Base-by-base conservation (phyloP, 306 rosid genomes). In the Casuarina equisetifolia region DNA sequence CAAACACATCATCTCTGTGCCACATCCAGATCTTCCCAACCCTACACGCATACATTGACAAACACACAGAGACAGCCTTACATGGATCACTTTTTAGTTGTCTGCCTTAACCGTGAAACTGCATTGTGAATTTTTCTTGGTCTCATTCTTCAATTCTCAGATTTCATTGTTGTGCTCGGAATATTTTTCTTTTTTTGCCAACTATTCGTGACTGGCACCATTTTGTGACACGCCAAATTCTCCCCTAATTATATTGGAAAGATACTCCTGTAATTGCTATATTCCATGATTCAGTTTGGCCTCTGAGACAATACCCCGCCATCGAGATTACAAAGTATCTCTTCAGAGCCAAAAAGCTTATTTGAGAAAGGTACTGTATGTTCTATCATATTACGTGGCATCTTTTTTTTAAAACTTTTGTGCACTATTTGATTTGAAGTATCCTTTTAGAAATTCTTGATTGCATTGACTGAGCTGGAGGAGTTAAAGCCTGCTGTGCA, bases 221-320 rank as follows among this genome's bases (percentile, higher is more conserved):
- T 58, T 58, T 32, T 58, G 13, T 58, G 64, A 25, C 25, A 58
- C 20, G 36, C 16, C 6, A 58, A 25, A 25, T 2, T 8, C 25
- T 5, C 64, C 39, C 32, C 63, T 19, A 5, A 12, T 16, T 45
- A 11, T 69, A 43, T 19, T 51, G 51, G 53, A 45, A 13, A 80
- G 61, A 9, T 36, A 1, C 36, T 0, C 16, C 73, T 70, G 73
- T 58, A 63, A 74, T 16, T 64, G 10, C 38, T 53, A 69, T 71
- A 79, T 79, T 83, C 64, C 82, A 74, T 80, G 76, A 72, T 69
- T 48, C 82, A 92, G 98, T 82, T 89, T 92, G 95, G 93, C 84
- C 77, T 57, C 90, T 2, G 98, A 95, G 88, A 95, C 97, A 62
- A 89, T 92, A 85, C 98, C 98, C 13, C 74, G 84, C 62, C 98